Evolutionary conservation across 2,329 filamentous ascomycete species (phyloP).

Genomic region (Pseudogymnoascus sp.): DNA sequence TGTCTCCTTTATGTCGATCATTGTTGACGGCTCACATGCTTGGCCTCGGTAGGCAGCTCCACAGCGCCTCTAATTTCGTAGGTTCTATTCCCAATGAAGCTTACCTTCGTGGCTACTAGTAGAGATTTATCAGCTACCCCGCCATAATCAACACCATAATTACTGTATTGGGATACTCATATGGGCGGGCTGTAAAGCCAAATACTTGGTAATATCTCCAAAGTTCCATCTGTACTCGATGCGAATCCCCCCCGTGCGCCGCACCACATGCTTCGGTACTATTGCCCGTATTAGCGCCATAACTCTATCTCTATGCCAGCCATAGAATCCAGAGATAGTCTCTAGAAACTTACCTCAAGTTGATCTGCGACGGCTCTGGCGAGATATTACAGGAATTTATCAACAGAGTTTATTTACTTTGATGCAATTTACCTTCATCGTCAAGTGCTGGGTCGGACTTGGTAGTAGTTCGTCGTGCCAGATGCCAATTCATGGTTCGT

Average conservation of each 20-base stretch:
- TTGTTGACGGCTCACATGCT: neutral
- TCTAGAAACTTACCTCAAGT: too few relatives aligned
- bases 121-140: neutral
- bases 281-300: too few relatives aligned
- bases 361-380: too few relatives aligned
- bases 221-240: neutral
- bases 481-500: neutral
- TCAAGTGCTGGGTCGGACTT: neutral
- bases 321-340: too few relatives aligned
- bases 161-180: neutral
- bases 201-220: neutral
- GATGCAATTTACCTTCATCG: too few relatives aligned
- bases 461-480: neutral
- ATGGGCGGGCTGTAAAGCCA: neutral
- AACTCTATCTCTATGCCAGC: too few relatives aligned
- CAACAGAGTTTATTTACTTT: too few relatives aligned
- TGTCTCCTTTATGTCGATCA: neutral
- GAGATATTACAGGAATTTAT: too few relatives aligned
- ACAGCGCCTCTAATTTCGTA: neutral
- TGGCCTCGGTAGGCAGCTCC: neutral
- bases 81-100: neutral
- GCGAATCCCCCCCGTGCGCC: too few relatives aligned
- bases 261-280: too few relatives aligned
- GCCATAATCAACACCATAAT: neutral
- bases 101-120: neutral